These are phyloP conservation scores for Vitis labrusca DNA, from an alignment of 164 flowering plant genomes.

Conservation along the genomic window DNA sequence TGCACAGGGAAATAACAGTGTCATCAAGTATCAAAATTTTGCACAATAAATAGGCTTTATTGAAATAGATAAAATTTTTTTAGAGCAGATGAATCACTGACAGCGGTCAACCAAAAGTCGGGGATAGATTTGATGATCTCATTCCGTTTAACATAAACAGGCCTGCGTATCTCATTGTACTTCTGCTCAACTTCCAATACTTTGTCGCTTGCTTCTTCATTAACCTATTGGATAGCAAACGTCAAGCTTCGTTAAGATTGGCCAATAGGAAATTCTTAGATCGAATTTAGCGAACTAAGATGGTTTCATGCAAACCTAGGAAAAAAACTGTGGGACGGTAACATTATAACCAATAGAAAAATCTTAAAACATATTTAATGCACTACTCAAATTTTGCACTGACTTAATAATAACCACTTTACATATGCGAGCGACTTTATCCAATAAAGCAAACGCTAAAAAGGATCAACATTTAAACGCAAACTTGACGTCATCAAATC, in stretches of 20 bases:
- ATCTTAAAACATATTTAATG: too few relatives aligned
- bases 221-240: constrained; percentile 11
- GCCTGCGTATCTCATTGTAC: constrained; percentile 24
- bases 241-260: not conserved
- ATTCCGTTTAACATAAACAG: constrained; percentile 20
- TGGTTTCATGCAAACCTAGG: too few relatives aligned
- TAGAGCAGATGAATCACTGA: not conserved
- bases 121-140: constrained; percentile 22
- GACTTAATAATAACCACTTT: too few relatives aligned
- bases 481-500: too few relatives aligned
- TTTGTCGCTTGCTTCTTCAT: constrained; percentile 26
- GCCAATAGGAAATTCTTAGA: too few relatives aligned
- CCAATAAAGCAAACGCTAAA: too few relatives aligned
- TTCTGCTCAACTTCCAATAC: constrained; percentile 25
- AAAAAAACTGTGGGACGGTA: too few relatives aligned
- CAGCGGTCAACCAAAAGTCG: constrained; percentile 27
- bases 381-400: too few relatives aligned
- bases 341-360: too few relatives aligned
- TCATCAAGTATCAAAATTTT: not conserved
- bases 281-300: too few relatives aligned
- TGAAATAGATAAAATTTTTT: not conserved
- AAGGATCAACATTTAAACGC: too few relatives aligned
- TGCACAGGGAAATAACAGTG: constrained; percentile 17
- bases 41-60: not conserved
- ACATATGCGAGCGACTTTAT: too few relatives aligned